Evolutionary conservation across 345 rosid genomes (phyloP), one percentile per base, ranked within the genome.

Genomic region (Clarkia xantiana): DNA sequence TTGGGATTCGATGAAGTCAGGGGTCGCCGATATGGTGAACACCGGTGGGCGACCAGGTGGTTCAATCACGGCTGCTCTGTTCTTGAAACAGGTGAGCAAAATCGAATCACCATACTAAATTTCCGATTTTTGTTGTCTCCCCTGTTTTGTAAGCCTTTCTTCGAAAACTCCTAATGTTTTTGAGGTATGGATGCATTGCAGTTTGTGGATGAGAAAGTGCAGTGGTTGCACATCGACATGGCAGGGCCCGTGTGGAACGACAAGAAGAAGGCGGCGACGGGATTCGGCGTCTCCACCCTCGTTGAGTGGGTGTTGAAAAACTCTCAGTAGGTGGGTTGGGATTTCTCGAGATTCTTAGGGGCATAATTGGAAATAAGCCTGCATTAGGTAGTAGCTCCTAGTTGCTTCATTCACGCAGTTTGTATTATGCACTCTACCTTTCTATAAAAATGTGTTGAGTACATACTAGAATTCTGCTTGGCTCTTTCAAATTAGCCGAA

Each of bases 161-260:
- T 29, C 9, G 36, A 29, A 5, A 10, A 29, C 8, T 29, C 3
- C 3, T 22, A 22, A 22, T 8, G 9, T 5, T 22, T 12, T 29
- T 22, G 2, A n/a, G 18, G 3, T 7, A 14, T 0, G 6, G 5
- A 2, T 29, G 11, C 34, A 49, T 50, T 49, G 62, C 80, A 91
- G 98, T 91, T 81, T 68, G 87, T 91, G 13, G 66, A 72, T 18
- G 96, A 84, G 67, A 78, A 81, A 73, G 90, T 86, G 49, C 84
- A 84, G 13, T 91, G 98, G 98, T 84, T 91, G 96, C 98, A 86
- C 69, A 84, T 91, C 18, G 98, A 91, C 72, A 58, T 86, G 51
- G 96, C 98, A 52, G 98, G 98, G 22, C 96, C 98, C 1, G 96
- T 78, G 10, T 84, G 94, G 90, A 79, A 44, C 11, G 94, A 86